Base-by-base conservation (phyloP, 495 filamentous ascomycete genomes). In the Aspergillus leporis region DNA sequence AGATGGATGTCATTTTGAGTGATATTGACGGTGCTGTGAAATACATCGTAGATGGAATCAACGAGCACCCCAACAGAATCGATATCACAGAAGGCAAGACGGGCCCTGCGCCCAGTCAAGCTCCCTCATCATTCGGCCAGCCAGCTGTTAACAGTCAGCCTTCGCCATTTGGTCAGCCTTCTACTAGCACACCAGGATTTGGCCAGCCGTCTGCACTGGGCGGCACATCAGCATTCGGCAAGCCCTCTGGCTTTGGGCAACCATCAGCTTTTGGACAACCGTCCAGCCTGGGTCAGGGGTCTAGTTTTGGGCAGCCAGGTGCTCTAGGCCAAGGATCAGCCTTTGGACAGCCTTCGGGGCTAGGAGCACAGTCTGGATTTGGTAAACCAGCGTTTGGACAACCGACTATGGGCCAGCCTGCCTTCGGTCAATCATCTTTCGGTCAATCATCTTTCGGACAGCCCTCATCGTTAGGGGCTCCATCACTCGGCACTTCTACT, bases 61-160 rank as follows among this genome's bases (percentile, higher is more conserved):
- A 92, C 40, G 82, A 87, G 47, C 92, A 93, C 66, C 90, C 90
- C 0, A 96, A 96, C 64, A 84, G 92, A 14, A 77, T 85, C 51
- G 92, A 96, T 64, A 86, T 92, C 13, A 82, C 77, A 64, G 78
- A 82, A 46, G 77, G 72, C 5, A 77, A 75, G 49, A 76, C 75
- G n/a, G 63, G 36, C 12, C 54, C 68, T 28, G 36, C 22, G 28
- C 14, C 59, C 8, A 55, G 55, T 14, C 66, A 68, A 55, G 47
- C 56, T 32, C 52, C 61, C 23, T 69, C 74, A 9, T 51, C 72
- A 40, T 74, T 73, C 40, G 64, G 63, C 3, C 75, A 77, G 55
- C 63, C 63, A n/a, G 51, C 68, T 16, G 63, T 66, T 47, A 51
- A 60, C n/a, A 41, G 51, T 5, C 60, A 60, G 51, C 51, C 66